These are phyloP conservation scores for Pichia sp. DNA, from an alignment of 1,139 yeast species.

Conservation along the genomic window DNA sequence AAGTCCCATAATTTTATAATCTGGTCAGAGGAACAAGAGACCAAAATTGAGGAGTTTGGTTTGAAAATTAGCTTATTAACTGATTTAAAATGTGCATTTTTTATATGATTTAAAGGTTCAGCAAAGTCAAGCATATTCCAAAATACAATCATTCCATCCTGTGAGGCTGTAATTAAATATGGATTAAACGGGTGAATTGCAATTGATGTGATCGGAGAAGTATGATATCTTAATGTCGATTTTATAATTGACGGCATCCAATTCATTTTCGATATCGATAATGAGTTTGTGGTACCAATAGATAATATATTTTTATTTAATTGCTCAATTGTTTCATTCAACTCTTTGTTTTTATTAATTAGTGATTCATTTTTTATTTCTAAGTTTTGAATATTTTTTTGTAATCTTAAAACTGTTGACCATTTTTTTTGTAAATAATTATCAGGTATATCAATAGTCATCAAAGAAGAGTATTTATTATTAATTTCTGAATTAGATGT, in stretches of 20 bases:
- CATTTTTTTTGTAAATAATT: conserved; percentile 72
- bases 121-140: conserved; percentile 66
- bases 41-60: conserved; percentile 14
- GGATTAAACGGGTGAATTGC: conserved; percentile 73
- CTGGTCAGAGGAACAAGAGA: conserved; percentile 63
- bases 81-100: conserved; percentile 67
- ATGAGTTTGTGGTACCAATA: neutral
- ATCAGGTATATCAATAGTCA: conserved; percentile 29
- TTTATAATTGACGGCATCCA: conserved; percentile 69
- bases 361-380: conserved; percentile 28
- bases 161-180: conserved; percentile 57
- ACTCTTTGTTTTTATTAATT: conserved; percentile 19
- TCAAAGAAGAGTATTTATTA: neutral
- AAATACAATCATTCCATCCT: conserved; percentile 65
- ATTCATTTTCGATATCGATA: conserved; percentile 32
- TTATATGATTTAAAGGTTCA: conserved; percentile 63
- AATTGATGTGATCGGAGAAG: conserved; percentile 54
- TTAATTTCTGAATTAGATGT: too few relatives aligned
- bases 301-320: neutral
- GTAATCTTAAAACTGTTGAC: conserved; percentile 79
- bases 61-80: conserved; percentile 60
- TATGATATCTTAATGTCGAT: conserved; percentile 48
- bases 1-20: conserved; percentile 28
- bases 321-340: conserved; percentile 8
- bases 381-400: conserved; percentile 61